A percentile compares a stretch with the other conserved stretches of the same genome.
These are phyloP conservation scores for Fagopyrum homotropicum DNA, from an alignment of 148 eudicot genomes.

Conservation along the genomic window DNA sequence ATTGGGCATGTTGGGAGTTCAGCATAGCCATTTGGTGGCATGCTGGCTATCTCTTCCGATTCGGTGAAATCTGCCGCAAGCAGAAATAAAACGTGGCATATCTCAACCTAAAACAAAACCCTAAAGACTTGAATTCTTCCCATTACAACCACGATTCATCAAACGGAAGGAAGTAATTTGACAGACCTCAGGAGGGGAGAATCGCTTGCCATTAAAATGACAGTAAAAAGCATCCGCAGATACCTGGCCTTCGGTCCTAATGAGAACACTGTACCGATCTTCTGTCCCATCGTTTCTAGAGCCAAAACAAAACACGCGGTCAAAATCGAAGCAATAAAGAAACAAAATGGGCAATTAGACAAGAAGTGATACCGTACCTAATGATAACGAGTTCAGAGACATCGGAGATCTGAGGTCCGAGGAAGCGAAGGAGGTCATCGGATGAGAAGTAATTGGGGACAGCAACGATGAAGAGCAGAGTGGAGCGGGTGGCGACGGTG, in stretches of 20 bases:
- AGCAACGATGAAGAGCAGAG: constrained; percentile 58
- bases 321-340: background rate
- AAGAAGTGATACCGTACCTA: constrained; percentile 30
- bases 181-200: constrained; percentile 69
- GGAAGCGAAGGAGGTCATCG: constrained; percentile 62
- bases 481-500: constrained; percentile 32
- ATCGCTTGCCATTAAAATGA: constrained; percentile 69
- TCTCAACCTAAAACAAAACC: constrained; percentile 67
- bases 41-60: constrained; percentile 53
- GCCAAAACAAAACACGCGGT: constrained; percentile 6
- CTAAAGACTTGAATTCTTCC: background rate
- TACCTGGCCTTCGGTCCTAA: constrained; percentile 46
- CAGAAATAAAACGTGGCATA: constrained; percentile 67
- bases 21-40: constrained; percentile 50
- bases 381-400: constrained; percentile 52
- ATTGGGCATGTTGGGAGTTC: constrained; percentile 93
- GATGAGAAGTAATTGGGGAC: constrained; percentile 73
- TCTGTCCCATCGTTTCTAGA: constrained; percentile 82
- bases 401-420: constrained; percentile 37
- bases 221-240: constrained; percentile 72
- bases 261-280: constrained; percentile 80
- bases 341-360: background rate
- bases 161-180: background rate
- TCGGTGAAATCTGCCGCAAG: constrained; percentile 47
- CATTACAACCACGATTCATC: background rate